Percentiles rank a stretch among this genome's conserved stretches.
These are phyloP conservation scores for Penicillium crystallinum DNA, from an alignment of 495 filamentous ascomycete species.

Conservation along the genomic window DNA sequence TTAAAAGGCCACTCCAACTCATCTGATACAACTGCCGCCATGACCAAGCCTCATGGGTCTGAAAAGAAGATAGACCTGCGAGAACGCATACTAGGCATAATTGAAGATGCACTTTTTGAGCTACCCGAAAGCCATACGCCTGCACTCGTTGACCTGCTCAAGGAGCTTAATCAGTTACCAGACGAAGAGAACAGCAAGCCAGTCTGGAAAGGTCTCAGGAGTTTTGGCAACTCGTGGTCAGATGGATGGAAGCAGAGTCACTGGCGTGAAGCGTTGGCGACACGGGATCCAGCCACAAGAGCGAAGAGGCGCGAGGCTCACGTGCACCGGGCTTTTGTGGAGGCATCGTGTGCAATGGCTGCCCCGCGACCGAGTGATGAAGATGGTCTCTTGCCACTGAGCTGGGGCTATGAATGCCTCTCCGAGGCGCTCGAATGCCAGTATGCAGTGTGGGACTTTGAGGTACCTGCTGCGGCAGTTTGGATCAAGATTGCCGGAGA, in stretches of 20 bases:
- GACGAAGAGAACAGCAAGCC: slow-evolving; percentile 2
- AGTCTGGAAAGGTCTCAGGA: slow-evolving; percentile 1
- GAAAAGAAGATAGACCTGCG: slow-evolving; percentile 5
- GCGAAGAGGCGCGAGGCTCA: slow-evolving; percentile 1
- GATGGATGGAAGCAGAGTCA: slow-evolving; percentile 7
- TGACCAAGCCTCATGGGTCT: slow-evolving; percentile 1
- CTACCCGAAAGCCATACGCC: slow-evolving; percentile 1
- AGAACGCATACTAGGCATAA: slow-evolving; percentile 1
- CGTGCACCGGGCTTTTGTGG: slow-evolving; percentile 5
- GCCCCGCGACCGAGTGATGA: slow-evolving; percentile 3
- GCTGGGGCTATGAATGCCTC: slow-evolving; percentile 8
- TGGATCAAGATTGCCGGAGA: slow-evolving; percentile 7
- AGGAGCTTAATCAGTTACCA: not conserved
- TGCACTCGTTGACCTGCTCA: slow-evolving; percentile 1
- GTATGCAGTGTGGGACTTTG: slow-evolving; percentile 7
- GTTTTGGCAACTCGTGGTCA: slow-evolving; percentile 4
- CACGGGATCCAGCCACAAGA: slow-evolving; percentile 6
- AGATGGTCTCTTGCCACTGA: slow-evolving; percentile 6
- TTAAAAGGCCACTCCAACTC: slow-evolving; percentile 4
- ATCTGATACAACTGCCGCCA: slow-evolving; percentile 3
- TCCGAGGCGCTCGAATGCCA: slow-evolving; percentile 6
- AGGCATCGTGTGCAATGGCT: slow-evolving; percentile 7
- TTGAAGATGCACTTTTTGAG: slow-evolving; percentile 7
- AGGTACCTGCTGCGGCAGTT: slow-evolving; percentile 6
- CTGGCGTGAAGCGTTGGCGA: slow-evolving; percentile 4